These are phyloP conservation scores for Linderina pennispora DNA, from an alignment of 192 early-diverging fungal species.

Conservation along the genomic window DNA sequence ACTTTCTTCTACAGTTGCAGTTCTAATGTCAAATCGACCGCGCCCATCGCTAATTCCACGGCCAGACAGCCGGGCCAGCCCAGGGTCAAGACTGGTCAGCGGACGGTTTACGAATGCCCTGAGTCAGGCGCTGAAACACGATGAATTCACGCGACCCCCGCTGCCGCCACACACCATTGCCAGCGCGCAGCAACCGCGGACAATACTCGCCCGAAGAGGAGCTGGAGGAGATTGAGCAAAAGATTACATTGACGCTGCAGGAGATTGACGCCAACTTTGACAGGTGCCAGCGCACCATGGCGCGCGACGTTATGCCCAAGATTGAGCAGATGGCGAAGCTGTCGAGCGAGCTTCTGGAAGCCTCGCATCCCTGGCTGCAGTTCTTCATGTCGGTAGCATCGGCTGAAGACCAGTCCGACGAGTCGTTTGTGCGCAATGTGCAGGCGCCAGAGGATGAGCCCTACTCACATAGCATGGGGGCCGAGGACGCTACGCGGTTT, in stretches of 20 bases:
- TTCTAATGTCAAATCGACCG: too few relatives aligned
- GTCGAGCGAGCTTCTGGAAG: constrained; percentile 33
- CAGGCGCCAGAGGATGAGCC: too few relatives aligned
- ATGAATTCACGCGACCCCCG: constrained; percentile 13
- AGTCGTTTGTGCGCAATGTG: too few relatives aligned
- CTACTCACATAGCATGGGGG: too few relatives aligned
- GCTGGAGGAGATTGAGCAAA: constrained; percentile 45
- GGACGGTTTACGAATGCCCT: constrained; percentile 29
- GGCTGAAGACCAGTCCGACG: constrained; percentile 12
- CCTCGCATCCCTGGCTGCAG: constrained; percentile 46
- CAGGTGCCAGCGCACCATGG: constrained; percentile 42
- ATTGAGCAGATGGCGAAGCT: constrained; percentile 33
- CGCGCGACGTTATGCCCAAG: constrained; percentile 43
- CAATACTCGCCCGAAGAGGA: constrained; percentile 29
- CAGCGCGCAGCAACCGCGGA: not conserved
- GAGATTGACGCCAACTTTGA: constrained; percentile 48
- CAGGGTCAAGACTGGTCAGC: not conserved
- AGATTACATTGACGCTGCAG: constrained; percentile 41
- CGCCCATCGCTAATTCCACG: too few relatives aligned
- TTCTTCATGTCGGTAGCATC: constrained; percentile 46
- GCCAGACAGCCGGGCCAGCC: constrained; percentile 22
- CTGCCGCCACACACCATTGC: constrained; percentile 5
- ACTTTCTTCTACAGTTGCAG: too few relatives aligned
- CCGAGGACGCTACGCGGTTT: constrained; percentile 12
- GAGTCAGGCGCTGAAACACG: constrained; percentile 27